Evolutionary conservation across 768 basidiomycete genomes (phyloP).

Genomic region (Cyathus striatus): DNA sequence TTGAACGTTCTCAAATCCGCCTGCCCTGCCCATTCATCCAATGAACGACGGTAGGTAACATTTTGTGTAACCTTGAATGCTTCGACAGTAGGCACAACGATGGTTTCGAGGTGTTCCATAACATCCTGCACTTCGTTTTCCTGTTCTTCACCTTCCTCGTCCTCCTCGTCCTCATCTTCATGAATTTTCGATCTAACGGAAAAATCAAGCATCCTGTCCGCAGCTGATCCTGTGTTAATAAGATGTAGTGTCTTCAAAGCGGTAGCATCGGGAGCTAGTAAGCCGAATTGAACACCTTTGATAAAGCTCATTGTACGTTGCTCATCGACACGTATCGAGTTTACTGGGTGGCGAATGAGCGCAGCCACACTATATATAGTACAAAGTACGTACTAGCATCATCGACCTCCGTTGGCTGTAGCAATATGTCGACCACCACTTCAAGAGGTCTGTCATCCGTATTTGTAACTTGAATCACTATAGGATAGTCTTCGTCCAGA

Average conservation of each 20-base stretch:
- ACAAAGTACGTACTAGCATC: conserved; percentile 51
- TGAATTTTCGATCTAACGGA: conserved; percentile 59
- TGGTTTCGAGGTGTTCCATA: conserved; percentile 63
- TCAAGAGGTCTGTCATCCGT: conserved; percentile 66
- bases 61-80: conserved; percentile 53
- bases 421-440: conserved; percentile 63
- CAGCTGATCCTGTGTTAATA: conserved; percentile 53
- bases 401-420: conserved; percentile 77
- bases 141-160: conserved; percentile 16
- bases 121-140: conserved; percentile 17
- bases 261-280: conserved; percentile 51
- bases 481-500: conserved; percentile 76
- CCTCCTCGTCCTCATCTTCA: conserved; percentile 10
- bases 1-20: conserved; percentile 54
- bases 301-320: conserved; percentile 68
- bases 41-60: conserved; percentile 46
- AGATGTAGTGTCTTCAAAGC: conserved; percentile 61
- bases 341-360: too few species aligned
- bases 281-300: conserved; percentile 67
- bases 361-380: too few species aligned
- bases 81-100: conserved; percentile 61
- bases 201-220: conserved; percentile 74
- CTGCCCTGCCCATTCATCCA: conserved; percentile 36
- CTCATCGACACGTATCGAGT: conserved; percentile 55
- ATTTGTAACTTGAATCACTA: conserved; percentile 67